Evolutionary conservation across 1,284 basidiomycete genomes (phyloP).

Genomic region (Ustilago crameri): DNA sequence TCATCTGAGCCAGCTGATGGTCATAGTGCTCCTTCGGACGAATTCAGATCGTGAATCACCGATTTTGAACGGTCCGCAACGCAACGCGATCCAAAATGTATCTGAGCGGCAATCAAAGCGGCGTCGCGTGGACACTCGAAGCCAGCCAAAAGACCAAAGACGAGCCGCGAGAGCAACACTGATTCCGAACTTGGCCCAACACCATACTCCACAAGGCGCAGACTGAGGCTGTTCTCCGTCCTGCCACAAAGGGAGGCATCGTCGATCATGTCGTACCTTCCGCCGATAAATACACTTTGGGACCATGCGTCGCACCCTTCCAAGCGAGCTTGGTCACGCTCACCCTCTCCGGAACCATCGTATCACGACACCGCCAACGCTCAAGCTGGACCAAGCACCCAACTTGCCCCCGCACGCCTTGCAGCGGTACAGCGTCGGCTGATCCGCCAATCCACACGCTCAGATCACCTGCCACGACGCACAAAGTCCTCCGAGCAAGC

Average conservation of each 20-base stretch:
- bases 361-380: slow-evolving; percentile 15
- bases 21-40: too few relatives aligned
- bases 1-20: too few relatives aligned
- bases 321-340: slow-evolving; percentile 42
- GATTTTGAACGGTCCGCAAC: too few relatives aligned
- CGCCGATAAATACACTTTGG: slow-evolving; percentile 43
- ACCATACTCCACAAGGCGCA: neutral
- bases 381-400: slow-evolving; percentile 24
- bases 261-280: slow-evolving; percentile 40
- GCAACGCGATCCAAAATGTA: too few relatives aligned
- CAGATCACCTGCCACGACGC: slow-evolving; percentile 50
- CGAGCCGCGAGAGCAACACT: slow-evolving; percentile 1
- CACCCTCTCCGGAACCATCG: slow-evolving; percentile 37
- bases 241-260: too few relatives aligned
- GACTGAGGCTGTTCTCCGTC: too few relatives aligned
- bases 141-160: too few relatives aligned
- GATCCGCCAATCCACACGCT: slow-evolving; percentile 48
- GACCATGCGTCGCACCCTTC: slow-evolving; percentile 45
- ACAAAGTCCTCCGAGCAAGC: slow-evolving; percentile 49
- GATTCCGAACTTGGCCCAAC: neutral
- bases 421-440: slow-evolving; percentile 32
- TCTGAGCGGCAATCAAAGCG: too few relatives aligned
- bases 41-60: too few relatives aligned
- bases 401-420: slow-evolving; percentile 30
- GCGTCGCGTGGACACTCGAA: too few relatives aligned